Evolutionary conservation across 345 rosid species (phyloP), one percentile per base, ranked within the genome.

Genomic region (Brassica carinata): DNA sequence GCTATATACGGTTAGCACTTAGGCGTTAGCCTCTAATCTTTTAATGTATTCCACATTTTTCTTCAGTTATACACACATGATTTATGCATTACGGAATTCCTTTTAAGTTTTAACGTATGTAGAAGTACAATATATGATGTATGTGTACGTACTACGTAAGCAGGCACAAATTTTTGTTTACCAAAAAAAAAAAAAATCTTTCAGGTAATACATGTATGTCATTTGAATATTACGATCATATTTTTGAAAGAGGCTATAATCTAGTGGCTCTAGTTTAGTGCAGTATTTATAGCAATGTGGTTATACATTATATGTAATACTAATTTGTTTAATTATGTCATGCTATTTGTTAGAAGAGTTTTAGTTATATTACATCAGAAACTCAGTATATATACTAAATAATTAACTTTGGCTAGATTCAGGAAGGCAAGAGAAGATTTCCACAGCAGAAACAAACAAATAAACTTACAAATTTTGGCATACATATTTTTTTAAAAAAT

Each of bases 341-440:
- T 63, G 18, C 10, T 30, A 13, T 29, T 29, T 30, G 34, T 63
- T 27, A 13, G 8, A 26, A 11, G 8, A 27, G 36, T 30, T 64
- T 62, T 14, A 14, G 18, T 29, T 27, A 33, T 29, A 62, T 62
- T 61, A 62, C 34, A 27, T 27, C 17, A 62, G 4, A 8, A 10
- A 13, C 2, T 58, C 27, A 57, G 36, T 31, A 15, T 7, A 65
- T 67, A 40, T 38, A 17, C 10, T 48, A 15, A 27, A 29, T 7
- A 48, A 64, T 31, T 18, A 66, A 66, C 18, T 48, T 15, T 43
- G 38, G 0, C 7, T 34, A 67, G 15, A 57, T 53, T 48, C 73
- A 15, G 38, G 45, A 68, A 59, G 15, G 74, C 15, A 11, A 29
- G 18, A 59, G 63, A 61, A 77, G 69, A 69, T 59, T 77, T 77